Evolutionary conservation across 108 stramenopile species (phyloP).

Genomic region (Stephanodiscus triporus): DNA sequence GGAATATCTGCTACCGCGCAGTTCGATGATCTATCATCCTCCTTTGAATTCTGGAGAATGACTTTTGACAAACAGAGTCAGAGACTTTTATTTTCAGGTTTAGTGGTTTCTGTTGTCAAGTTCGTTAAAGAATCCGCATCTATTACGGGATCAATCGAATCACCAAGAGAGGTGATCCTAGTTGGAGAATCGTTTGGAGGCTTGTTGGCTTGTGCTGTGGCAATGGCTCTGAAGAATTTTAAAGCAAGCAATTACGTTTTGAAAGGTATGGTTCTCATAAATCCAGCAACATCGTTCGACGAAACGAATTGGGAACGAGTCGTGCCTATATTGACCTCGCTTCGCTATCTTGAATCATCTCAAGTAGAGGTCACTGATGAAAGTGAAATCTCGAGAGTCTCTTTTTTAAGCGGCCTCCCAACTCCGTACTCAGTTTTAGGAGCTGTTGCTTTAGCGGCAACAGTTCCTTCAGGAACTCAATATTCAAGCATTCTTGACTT

Average conservation of each 20-base stretch:
- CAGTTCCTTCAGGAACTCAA: slow-evolving; percentile 67
- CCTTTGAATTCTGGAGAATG: slow-evolving; percentile 86
- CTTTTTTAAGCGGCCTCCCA: slow-evolving; percentile 36
- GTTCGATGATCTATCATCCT: slow-evolving; percentile 74
- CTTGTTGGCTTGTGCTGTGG: slow-evolving; percentile 73
- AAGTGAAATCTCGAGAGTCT: slow-evolving; percentile 18
- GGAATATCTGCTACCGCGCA: slow-evolving; percentile 85
- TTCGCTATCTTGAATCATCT: slow-evolving; percentile 53
- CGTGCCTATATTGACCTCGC: slow-evolving; percentile 63
- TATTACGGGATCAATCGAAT: not conserved
- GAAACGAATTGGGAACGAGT: slow-evolving; percentile 73
- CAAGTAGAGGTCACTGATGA: slow-evolving; percentile 28
- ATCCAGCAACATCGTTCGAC: slow-evolving; percentile 92
- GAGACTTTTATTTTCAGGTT: slow-evolving; percentile 57
- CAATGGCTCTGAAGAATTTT: slow-evolving; percentile 52
- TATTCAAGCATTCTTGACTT: slow-evolving; percentile 55
- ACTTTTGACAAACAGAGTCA: slow-evolving; percentile 52
- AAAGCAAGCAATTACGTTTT: slow-evolving; percentile 29
- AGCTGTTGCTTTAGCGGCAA: slow-evolving; percentile 55
- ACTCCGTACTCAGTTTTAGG: slow-evolving; percentile 75
- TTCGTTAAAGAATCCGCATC: slow-evolving; percentile 58
- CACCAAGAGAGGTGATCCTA: slow-evolving; percentile 61
- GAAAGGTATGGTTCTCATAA: slow-evolving; percentile 80
- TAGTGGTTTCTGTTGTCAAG: slow-evolving; percentile 51
- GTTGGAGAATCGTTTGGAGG: slow-evolving; percentile 92